A percentile compares a stretch with the other conserved stretches of the same genome.
These are phyloP conservation scores for Ceratocystis harringtonii DNA, from an alignment of 2,329 filamentous ascomycete species.

Conservation along the genomic window DNA sequence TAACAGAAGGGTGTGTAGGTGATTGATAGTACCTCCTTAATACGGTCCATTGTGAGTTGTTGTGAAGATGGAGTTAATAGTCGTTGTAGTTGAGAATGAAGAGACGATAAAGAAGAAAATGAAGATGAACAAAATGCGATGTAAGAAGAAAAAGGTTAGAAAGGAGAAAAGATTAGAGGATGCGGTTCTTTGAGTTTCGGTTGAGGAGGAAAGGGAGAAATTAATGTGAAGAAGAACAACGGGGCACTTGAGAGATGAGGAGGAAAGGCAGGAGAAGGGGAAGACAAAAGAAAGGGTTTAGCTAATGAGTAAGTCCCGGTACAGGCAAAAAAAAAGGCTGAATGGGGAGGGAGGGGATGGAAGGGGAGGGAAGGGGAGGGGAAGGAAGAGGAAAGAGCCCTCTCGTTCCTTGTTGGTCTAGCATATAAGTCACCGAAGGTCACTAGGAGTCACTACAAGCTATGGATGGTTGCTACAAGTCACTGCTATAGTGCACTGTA, in stretches of 20 bases:
- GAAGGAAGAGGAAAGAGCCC: neutral
- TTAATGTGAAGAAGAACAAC: slow-evolving; percentile 12
- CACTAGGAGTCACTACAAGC: too few species aligned
- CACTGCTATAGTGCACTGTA: too few species aligned
- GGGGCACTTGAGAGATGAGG: slow-evolving; percentile 8
- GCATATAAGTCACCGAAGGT: too few species aligned
- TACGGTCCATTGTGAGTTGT: slow-evolving; percentile 54
- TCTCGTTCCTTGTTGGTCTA: too few species aligned
- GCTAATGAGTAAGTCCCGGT: neutral
- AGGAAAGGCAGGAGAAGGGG: neutral
- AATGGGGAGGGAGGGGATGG: neutral
- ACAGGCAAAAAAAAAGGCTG: neutral
- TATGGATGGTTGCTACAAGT: too few species aligned
- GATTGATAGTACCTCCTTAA: slow-evolving; percentile 58
- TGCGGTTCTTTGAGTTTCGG: neutral
- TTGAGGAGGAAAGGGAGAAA: slow-evolving; percentile 12
- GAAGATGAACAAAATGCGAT: slow-evolving; percentile 1
- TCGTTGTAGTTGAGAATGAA: neutral
- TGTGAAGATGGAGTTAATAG: neutral
- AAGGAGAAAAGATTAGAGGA: neutral
- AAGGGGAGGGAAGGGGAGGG: neutral
- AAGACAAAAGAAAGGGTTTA: slow-evolving; percentile 14
- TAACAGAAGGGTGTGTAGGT: neutral
- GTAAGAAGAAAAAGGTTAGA: slow-evolving; percentile 2
- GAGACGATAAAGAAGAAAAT: slow-evolving; percentile 19